These are phyloP conservation scores for Tetrapisispora pingtungensis DNA, from an alignment of 805 yeast genomes.

Conservation along the genomic window DNA sequence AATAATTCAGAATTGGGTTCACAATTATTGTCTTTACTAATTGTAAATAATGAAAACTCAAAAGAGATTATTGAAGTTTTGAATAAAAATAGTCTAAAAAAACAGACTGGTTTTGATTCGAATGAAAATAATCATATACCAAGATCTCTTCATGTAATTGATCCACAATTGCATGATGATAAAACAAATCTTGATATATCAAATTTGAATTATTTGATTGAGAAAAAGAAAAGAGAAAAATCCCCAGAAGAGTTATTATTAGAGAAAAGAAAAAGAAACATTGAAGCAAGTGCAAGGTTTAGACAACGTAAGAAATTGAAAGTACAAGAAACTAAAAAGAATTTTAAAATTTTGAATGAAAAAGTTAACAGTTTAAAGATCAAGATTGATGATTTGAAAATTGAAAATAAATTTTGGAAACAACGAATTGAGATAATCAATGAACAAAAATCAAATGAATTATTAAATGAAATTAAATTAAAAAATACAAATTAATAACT, in stretches of 20 bases:
- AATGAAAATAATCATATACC: background rate
- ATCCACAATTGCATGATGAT: background rate
- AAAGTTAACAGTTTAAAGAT: constrained; percentile 16
- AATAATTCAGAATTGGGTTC: constrained; percentile 25
- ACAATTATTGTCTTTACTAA: constrained; percentile 21
- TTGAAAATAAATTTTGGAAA: constrained; percentile 27
- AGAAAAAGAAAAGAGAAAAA: background rate
- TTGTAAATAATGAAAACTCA: constrained; percentile 24
- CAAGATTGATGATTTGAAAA: constrained; percentile 15
- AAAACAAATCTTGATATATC: background rate
- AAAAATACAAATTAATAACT: constrained; percentile 1
- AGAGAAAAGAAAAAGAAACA: constrained; percentile 72
- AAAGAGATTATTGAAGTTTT: constrained; percentile 21
- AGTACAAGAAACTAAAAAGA: constrained; percentile 15
- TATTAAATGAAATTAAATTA: constrained; percentile 19
- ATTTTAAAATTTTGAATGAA: constrained; percentile 13
- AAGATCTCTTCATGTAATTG: background rate
- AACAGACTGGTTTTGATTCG: too few species aligned
- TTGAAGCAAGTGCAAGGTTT: constrained; percentile 92
- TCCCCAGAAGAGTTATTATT: background rate
- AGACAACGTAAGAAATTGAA: constrained; percentile 40
- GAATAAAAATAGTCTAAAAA: background rate
- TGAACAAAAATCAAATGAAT: constrained; percentile 20
- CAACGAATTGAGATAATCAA: constrained; percentile 17
- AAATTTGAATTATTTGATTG: background rate